Evolutionary conservation across 805 yeast species (phyloP).

Genomic region (Yarrowia deformans): DNA sequence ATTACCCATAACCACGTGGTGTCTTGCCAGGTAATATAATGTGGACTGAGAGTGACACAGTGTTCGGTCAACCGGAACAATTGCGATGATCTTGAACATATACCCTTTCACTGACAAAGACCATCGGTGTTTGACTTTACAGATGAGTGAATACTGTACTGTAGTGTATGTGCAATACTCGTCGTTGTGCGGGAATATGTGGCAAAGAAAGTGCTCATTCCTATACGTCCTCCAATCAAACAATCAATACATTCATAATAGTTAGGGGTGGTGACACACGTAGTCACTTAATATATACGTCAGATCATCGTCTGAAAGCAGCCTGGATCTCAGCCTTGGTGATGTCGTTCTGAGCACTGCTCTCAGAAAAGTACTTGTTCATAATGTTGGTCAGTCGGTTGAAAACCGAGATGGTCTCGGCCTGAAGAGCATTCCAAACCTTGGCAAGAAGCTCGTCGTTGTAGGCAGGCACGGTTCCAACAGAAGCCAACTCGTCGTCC

Average conservation of each 20-base stretch:
- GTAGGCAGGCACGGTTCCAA: constrained; percentile 50
- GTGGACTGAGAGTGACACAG: too few relatives aligned
- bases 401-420: constrained; percentile 64
- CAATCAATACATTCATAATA: constrained; percentile 8
- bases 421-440: constrained; percentile 75
- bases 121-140: too few relatives aligned
- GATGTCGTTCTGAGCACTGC: constrained; percentile 60
- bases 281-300: neutral
- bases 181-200: too few relatives aligned
- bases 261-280: neutral
- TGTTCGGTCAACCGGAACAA: too few relatives aligned
- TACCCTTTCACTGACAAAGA: too few relatives aligned
- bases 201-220: too few relatives aligned
- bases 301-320: constrained; percentile 52
- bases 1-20: too few relatives aligned
- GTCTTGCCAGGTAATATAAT: too few relatives aligned
- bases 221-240: neutral
- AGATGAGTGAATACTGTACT: too few relatives aligned
- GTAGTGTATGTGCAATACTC: too few relatives aligned
- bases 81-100: too few relatives aligned
- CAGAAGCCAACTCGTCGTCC: constrained; percentile 46
- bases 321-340: constrained; percentile 64
- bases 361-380: constrained; percentile 56
- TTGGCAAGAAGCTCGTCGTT: constrained; percentile 64
- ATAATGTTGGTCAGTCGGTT: constrained; percentile 62